Evolutionary conservation across 2,329 filamentous ascomycete species (phyloP).

Genomic region (Pleomassaria siparia): DNA sequence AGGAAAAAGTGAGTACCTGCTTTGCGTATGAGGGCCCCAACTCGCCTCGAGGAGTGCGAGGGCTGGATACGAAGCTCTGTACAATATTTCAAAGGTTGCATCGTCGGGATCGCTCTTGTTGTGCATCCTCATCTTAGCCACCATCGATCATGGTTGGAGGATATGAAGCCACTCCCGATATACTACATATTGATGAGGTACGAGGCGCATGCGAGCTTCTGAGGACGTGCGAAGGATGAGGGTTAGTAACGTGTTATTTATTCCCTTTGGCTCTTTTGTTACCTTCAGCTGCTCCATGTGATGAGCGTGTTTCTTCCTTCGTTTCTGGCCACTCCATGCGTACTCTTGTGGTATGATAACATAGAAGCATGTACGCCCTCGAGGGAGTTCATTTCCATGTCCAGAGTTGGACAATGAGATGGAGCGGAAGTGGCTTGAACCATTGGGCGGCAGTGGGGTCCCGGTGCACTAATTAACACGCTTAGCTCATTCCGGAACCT

Average conservation of each 20-base stretch:
- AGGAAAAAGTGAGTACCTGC: conserved; percentile 1
- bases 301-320: too few relatives aligned
- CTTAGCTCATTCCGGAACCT: background rate
- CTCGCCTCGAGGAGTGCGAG: conserved; percentile 2
- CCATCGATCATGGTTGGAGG: conserved; percentile 9
- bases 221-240: background rate
- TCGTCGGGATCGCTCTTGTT: conserved; percentile 18
- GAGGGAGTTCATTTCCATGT: background rate
- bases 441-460: background rate
- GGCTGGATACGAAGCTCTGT: conserved; percentile 7
- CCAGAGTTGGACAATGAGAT: background rate
- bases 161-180: conserved; percentile 15
- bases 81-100: conserved; percentile 22
- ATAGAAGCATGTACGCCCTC: background rate
- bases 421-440: background rate
- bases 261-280: too few relatives aligned
- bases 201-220: conserved; percentile 1
- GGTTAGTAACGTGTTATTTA: background rate
- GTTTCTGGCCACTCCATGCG: background rate
- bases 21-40: conserved; percentile 5
- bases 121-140: conserved; percentile 25
- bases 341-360: background rate
- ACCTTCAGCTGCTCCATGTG: background rate
- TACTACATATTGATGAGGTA: conserved; percentile 21
- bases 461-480: background rate